Percentiles rank a stretch among this genome's conserved stretches.
phyloP scores from a whole-genome alignment of 2,329 filamentous ascomycete genomes.

The Fusarium circinatum region DNA sequence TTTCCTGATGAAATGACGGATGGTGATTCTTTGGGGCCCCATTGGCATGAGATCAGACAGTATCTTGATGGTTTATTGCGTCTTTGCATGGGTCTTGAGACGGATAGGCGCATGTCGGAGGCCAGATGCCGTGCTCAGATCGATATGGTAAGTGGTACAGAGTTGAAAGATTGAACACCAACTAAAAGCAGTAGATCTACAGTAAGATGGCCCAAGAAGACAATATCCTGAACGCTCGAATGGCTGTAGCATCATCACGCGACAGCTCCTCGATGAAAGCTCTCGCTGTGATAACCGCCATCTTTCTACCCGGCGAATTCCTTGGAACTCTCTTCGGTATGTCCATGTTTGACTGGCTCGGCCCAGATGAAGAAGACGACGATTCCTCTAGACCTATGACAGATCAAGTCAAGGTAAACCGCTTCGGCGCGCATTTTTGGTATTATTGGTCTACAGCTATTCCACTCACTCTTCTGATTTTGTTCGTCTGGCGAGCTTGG shows the following conservation, averaged over 20 bases:
- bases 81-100: constrained; percentile 57
- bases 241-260: constrained; percentile 53
- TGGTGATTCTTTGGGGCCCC: constrained; percentile 47
- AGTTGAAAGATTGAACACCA: background rate
- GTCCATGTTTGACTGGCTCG: constrained; percentile 60
- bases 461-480: constrained; percentile 55
- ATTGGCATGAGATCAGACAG: constrained; percentile 60
- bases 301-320: constrained; percentile 60
- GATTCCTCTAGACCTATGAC: background rate
- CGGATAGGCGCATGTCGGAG: constrained; percentile 58
- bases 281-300: constrained; percentile 58
- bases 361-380: constrained; percentile 47
- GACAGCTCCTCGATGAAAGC: constrained; percentile 61
- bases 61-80: constrained; percentile 57
- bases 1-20: constrained; percentile 29
- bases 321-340: constrained; percentile 59
- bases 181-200: constrained; percentile 51
- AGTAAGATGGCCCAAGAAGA: constrained; percentile 62
- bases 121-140: constrained; percentile 58
- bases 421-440: constrained; percentile 56
- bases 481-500: constrained; percentile 57
- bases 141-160: constrained; percentile 52
- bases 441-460: constrained; percentile 58
- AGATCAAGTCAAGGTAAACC: constrained; percentile 23
- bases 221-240: constrained; percentile 56